Evolutionary conservation across 176 grass and related monocot species (phyloP), one percentile per base, ranked within the genome.

Genomic region (Tuctoria greenei): DNA sequence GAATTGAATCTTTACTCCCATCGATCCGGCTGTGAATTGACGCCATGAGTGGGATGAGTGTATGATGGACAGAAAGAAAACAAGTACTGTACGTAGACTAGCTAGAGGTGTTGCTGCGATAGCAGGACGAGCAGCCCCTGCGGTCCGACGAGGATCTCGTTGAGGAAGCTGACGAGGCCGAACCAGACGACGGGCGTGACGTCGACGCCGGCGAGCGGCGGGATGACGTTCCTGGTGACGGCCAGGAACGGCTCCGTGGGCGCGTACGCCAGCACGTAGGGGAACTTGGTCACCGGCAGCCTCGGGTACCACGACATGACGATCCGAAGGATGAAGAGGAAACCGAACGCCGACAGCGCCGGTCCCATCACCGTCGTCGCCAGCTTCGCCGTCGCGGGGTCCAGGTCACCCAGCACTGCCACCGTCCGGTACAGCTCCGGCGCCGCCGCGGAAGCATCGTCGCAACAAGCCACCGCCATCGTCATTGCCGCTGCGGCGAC

Each of bases 171-270:
- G 76, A 98, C 89, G 64, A 98, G 83, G 7, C 89, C 95, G 68
- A 98, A 94, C 95, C 95, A 98, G 52, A 98, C 95, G 12, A 98
- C 91, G 45, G 95, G 95, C 7, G 91, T 98, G 7, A 98, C 95
- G 84, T 98, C 74, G 23, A 98, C 91, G 61, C 95, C 91, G 67
- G 82, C 95, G 10, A 97, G 67, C 76, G 95, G 95, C 26, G 91
- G 95, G 81, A 98, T 98, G 8, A 94, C 39, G 84, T 81, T 88
- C 47, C 91, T 76, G 0, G 91, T 92, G 41, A 81, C 64, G 21
- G 78, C 79, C 10, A 98, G 91, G 72, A 94, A 69, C 11, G 95
- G 91, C 86, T 92, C 91, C 28, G 95, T 94, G 0, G 95, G 95
- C 54, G 89, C 95, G 81, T 92, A 98, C 14, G 89, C 91, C 41